phyloP scores from a whole-genome alignment of 208 protist species.

The Trichomonas vaginalis region DNA sequence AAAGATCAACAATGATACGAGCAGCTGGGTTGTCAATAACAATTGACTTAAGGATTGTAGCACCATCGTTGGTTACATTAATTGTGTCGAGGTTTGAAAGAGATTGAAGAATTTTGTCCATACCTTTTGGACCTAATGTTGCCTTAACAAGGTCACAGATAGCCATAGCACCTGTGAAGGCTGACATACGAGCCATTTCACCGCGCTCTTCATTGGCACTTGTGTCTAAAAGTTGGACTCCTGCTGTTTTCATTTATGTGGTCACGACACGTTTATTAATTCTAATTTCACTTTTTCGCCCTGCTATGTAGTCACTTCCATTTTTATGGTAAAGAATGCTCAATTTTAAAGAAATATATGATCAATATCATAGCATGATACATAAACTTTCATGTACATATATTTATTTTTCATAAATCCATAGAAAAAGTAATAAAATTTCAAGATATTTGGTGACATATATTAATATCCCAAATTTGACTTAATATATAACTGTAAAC shows the following conservation, averaged over 20 bases:
- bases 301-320: too few relatives aligned
- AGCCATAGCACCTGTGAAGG: slow-evolving; percentile 71
- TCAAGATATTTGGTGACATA: too few relatives aligned
- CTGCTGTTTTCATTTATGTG: slow-evolving; percentile 5
- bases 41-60: slow-evolving; percentile 96
- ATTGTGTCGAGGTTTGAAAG: slow-evolving; percentile 54
- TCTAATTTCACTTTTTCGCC: not conserved
- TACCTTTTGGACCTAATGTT: slow-evolving; percentile 96
- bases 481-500: too few relatives aligned
- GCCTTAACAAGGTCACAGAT: slow-evolving; percentile 94
- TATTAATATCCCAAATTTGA: too few relatives aligned
- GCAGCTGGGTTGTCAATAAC: slow-evolving; percentile 92
- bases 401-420: too few relatives aligned
- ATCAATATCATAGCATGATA: too few relatives aligned
- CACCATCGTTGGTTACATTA: slow-evolving; percentile 96
- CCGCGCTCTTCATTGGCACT: slow-evolving; percentile 6
- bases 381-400: too few relatives aligned
- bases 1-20: slow-evolving; percentile 94
- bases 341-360: too few relatives aligned
- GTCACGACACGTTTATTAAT: not conserved
- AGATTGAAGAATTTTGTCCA: slow-evolving; percentile 79
- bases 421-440: too few relatives aligned
- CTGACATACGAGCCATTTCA: slow-evolving; percentile 35
- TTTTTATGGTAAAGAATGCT: too few relatives aligned
- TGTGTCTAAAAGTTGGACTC: not conserved